Conservation (phyloP, 73 alveolate species). For the Paramecium caudatum region DNA sequence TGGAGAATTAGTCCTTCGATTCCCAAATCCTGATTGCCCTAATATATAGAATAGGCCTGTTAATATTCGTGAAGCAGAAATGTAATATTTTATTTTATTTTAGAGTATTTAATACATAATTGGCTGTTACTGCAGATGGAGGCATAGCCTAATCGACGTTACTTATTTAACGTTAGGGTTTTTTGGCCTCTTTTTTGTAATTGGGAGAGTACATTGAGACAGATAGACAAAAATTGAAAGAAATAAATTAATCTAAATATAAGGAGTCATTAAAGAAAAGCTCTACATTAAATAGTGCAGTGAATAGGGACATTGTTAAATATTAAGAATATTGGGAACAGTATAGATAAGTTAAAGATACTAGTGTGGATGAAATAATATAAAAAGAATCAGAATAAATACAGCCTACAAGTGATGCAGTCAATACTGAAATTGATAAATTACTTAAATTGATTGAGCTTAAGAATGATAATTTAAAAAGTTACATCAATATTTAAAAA, state of each 20-base stretch:
- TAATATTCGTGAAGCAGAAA: constrained; percentile 39
- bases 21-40: constrained; percentile 55
- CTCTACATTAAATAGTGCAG: neutral
- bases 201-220: constrained; percentile 52
- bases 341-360: neutral
- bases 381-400: neutral
- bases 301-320: neutral
- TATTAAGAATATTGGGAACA: neutral
- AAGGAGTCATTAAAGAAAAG: neutral
- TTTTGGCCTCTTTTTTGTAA: neutral
- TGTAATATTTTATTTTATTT: neutral
- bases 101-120: constrained; percentile 54
- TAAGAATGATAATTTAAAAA: neutral
- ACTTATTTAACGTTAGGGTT: neutral
- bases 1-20: constrained; percentile 38
- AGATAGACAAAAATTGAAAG: constrained; percentile 13
- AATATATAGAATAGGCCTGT: neutral
- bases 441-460: neutral
- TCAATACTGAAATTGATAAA: neutral
- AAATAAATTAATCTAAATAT: no score
- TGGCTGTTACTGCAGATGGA: constrained; percentile 54
- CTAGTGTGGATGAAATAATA: neutral
- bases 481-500: neutral
- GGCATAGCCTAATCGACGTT: constrained; percentile 44
- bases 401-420: neutral